Evolutionary conservation across 306 rosid species (phyloP), one percentile per base, ranked within the genome.

Genomic region (Vachellia pachyceras): DNA sequence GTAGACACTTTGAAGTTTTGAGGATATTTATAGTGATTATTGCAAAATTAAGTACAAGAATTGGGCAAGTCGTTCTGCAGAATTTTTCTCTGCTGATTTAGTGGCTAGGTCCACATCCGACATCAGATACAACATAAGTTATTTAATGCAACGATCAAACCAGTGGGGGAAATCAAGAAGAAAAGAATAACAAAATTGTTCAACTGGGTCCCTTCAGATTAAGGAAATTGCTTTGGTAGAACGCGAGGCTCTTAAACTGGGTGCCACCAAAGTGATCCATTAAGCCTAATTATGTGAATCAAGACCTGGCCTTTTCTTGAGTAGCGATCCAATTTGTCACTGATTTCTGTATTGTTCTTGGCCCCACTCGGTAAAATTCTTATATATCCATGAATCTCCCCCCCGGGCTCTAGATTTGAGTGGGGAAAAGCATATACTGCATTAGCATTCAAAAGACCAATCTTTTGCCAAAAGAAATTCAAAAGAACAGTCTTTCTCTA

Each of bases 401-500:
- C 44, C n/a, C n/a, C n/a, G n/a, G n/a, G n/a, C 75, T 41, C 7
- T 73, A 52, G 72, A 79, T 86, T 42, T 70, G 88, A 64, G 88
- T 39, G 35, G 63, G 67, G 80, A 25, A 74, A 91, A 84, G 86
- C 55, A 79, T 58, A 77, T 50, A 46, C 70, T 44, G 65, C 46
- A 49, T 71, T 66, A 40, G 74, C 80, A 83, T 81, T 65, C 76
- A 81, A 85, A 86, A 82, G 81, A 80, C 57, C 36, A 23, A 63
- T 80, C 89, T 89, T 89, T 87, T 23, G 60, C 25, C 55, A 49
- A 49, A 49, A 49, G 55, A 49, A 14, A 81, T 81, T 64, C 76
- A 80, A 85, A 85, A 82, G 81, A 77, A 63, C 44, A n/a, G 67
- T 80, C 90, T 89, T 89, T 87, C 77, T 84, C 87, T 82, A 74